Conservation (phyloP, 2,329 filamentous ascomycete species). For the Apiospora saccharicola region DNA sequence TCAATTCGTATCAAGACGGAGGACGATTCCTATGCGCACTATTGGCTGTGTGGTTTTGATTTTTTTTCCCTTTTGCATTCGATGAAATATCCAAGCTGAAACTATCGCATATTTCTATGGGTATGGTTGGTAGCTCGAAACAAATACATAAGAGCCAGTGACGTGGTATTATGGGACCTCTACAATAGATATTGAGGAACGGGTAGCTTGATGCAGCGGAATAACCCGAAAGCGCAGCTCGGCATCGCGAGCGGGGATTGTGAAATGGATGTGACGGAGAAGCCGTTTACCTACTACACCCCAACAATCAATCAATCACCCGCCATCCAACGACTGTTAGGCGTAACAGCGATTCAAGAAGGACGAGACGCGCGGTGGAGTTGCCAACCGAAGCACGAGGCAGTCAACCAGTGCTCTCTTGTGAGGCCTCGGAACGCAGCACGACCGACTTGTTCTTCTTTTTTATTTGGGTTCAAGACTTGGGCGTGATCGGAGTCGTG, state of each 20-base stretch:
- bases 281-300: background rate
- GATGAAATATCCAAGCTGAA: background rate
- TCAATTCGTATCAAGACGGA: too few species aligned
- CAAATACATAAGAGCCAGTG: background rate
- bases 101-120: background rate
- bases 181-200: background rate
- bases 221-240: background rate
- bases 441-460: background rate
- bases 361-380: background rate
- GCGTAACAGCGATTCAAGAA: background rate
- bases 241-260: background rate
- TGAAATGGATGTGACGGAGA: background rate
- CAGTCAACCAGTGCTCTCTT: background rate
- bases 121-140: background rate
- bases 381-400: background rate
- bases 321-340: background rate
- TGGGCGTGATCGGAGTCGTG: background rate
- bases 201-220: background rate
- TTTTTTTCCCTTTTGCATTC: background rate
- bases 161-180: background rate
- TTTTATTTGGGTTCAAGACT: background rate
- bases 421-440: background rate
- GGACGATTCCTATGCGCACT: too few species aligned
- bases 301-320: background rate
- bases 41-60: too few species aligned